phyloP scores from a whole-genome alignment of 306 rosid genomes.

The apple (Malus domestica) region ASM211411v1 NC_041801.1:22061001-22061500 shows the following conservation, averaged over 20 bases:
- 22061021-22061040: slow-evolving; percentile 49
- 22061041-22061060: slow-evolving; percentile 46
- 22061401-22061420: neutral
- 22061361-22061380: neutral
- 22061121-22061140: neutral
- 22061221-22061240: neutral
- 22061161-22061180: neutral
- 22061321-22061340: neutral
- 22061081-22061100: slow-evolving; percentile 76
- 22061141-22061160: neutral
- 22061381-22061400: neutral
- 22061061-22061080: slow-evolving; percentile 75
- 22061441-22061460: neutral
- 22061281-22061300: neutral
- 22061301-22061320: neutral
- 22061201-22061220: neutral
- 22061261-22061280: neutral
- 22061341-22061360: neutral
- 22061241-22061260: neutral
- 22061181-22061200: neutral
- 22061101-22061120: slow-evolving; percentile 29
- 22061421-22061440: neutral
- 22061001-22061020: slow-evolving; percentile 72
- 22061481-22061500: neutral
- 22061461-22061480: slow-evolving; percentile 5